Evolutionary conservation across 2,329 filamentous ascomycete species (phyloP), one percentile per base, ranked within the genome.

Genomic region (Paecilomyces niveus): DNA sequence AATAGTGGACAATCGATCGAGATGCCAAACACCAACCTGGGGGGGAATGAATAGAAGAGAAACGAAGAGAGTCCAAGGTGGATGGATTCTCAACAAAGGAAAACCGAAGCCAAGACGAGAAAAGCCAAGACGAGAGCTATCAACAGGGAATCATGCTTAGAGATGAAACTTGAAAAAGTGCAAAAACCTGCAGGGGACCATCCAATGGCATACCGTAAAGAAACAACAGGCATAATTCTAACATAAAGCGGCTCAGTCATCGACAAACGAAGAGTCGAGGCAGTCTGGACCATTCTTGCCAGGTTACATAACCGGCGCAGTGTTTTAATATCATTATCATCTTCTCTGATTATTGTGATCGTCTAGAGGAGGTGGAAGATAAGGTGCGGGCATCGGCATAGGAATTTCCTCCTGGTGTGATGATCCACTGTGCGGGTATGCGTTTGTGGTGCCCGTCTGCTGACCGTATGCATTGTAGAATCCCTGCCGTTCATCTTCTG

Each of bases 351-450:
- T 29, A 33, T 52, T 51, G 10, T 56, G 39, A n/a, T 56, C 54
- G 50, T 56, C 50, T 13, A 52, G 50, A 21, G 54, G 54, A 32
- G 54, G 54, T 7, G 54, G 54, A 21, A 50, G 24, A 51, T 56
- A 56, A n/a, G 54, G 26, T n/a, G 45, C 35, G 13, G 54, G 54
- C 54, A 56, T 56, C 24, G 54, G 54, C 15, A 55, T 55, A n/a
- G 18, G 54, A 24, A 49, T 22, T 45, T 55, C 32, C 24, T 53
- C 24, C n/a, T 53, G 24, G 11, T 55, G 24, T 7, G 21, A 39
- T 26, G 15, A 24, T 39, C 21, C 22, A 32, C 26, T 39, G 10
- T 49, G 54, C 10, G 32, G 54, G 4, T 55, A 39, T 1, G 9
- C 10, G 10, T 39, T 49, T 21, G 54, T 55, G 18, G 54, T 45